Evolutionary conservation across 257 asterid species (phyloP).

Genomic region (Penstemon eatonii): DNA sequence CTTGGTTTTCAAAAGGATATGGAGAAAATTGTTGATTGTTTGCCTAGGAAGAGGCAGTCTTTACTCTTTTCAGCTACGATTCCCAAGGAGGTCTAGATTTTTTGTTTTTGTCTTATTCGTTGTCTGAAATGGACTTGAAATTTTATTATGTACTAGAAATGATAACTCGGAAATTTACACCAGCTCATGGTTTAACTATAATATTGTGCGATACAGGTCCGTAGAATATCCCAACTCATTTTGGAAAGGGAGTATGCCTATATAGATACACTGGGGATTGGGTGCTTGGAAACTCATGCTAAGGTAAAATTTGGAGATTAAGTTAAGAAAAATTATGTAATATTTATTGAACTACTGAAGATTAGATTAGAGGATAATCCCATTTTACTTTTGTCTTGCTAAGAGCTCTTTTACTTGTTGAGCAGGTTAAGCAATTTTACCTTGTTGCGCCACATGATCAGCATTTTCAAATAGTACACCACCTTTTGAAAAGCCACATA

Average conservation of each 20-base stretch:
- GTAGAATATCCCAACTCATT: conserved; percentile 86
- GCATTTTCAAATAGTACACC: conserved; percentile 66
- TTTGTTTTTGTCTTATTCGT: conserved; percentile 4
- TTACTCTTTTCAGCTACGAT: conserved; percentile 82
- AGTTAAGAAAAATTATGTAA: not conserved
- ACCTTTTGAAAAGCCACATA: conserved; percentile 67
- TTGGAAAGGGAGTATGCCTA: conserved; percentile 76
- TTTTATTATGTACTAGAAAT: not conserved
- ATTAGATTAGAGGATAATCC: not conserved
- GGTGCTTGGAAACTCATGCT: conserved; percentile 63
- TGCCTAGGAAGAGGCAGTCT: conserved; percentile 87
- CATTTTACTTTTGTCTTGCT: not conserved
- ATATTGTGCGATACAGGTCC: conserved; percentile 60
- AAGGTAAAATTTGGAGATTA: conserved; percentile 43
- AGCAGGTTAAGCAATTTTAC: conserved; percentile 80
- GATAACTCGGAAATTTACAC: not conserved
- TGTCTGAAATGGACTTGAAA: not conserved
- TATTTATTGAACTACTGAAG: not conserved
- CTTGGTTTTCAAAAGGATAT: conserved; percentile 89
- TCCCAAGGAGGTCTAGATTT: conserved; percentile 77
- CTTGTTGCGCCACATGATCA: conserved; percentile 72
- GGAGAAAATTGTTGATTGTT: conserved; percentile 88
- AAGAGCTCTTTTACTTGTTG: conserved; percentile 28
- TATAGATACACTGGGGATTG: conserved; percentile 75
- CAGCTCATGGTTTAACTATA: conserved; percentile 22